These are phyloP conservation scores for Kodamaea hsintzibuensis DNA, from an alignment of 805 yeast species.

Conservation along the genomic window DNA sequence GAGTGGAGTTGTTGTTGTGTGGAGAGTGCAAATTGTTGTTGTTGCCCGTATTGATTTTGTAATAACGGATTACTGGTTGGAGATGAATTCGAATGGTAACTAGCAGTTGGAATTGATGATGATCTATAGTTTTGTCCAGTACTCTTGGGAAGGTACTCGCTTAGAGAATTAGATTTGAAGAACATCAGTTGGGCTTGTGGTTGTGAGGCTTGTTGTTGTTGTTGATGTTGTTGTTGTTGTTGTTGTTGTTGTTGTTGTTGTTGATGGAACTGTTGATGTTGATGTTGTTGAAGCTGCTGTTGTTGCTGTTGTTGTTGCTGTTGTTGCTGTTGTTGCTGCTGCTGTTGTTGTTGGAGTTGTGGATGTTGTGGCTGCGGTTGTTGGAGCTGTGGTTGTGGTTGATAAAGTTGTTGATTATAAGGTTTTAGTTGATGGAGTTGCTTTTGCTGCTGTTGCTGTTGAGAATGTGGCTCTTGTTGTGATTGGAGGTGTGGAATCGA, in stretches of 20 bases:
- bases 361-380: not conserved
- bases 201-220: not conserved
- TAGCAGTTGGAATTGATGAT: not conserved
- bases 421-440: not conserved
- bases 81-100: not conserved
- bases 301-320: not conserved
- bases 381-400: not conserved
- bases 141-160: not conserved
- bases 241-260: slow-evolving; percentile 5
- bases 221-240: not conserved
- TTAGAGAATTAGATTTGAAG: not conserved
- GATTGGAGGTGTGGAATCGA: not conserved
- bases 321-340: not conserved
- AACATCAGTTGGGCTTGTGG: slow-evolving; percentile 2
- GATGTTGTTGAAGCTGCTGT: not conserved
- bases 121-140: not conserved
- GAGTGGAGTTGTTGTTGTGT: not conserved
- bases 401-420: not conserved
- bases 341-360: not conserved
- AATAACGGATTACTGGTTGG: not conserved
- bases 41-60: not conserved
- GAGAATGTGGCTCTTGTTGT: not conserved
- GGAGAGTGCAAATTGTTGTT: not conserved
- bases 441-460: not conserved
- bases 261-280: not conserved